Percentiles rank a stretch among this genome's conserved stretches.
Evolutionary conservation across 768 basidiomycete genomes (phyloP).

Genomic region (Boletus subparvulus): DNA sequence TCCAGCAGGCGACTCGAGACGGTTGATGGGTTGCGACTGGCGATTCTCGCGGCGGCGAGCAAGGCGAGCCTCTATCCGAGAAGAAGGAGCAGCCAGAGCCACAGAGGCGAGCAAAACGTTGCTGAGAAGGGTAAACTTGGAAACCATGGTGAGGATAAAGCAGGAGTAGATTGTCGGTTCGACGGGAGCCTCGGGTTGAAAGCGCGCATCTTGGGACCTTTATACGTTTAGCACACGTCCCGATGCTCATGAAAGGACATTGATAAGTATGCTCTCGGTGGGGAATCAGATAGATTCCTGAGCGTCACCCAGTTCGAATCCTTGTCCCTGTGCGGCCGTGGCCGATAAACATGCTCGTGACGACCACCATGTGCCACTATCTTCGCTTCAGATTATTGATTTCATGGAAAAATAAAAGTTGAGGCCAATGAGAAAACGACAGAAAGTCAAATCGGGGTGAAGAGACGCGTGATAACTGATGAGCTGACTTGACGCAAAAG

Average conservation of each 20-base stretch:
- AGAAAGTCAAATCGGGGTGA: neutral
- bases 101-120: conserved; percentile 20
- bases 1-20: neutral
- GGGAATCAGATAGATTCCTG: neutral
- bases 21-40: conserved; percentile 12
- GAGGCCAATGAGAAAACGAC: neutral
- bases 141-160: conserved; percentile 15
- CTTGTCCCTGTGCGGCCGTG: neutral
- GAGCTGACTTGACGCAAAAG: neutral
- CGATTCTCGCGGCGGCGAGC: conserved; percentile 14
- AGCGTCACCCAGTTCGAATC: neutral
- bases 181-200: neutral
- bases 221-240: conserved; percentile 7
- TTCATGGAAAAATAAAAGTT: neutral
- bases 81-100: conserved; percentile 17
- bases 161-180: conserved; percentile 1
- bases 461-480: neutral
- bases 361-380: neutral
- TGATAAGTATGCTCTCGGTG: neutral
- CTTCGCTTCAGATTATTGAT: neutral
- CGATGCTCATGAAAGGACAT: neutral
- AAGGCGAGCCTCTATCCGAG: conserved; percentile 10
- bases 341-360: neutral
- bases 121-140: conserved; percentile 13
- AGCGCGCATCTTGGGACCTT: neutral